A percentile compares a stretch with the other conserved stretches of the same genome.
phyloP scores from a whole-genome alignment of 192 early-diverging fungal genomes.

The Phycomyces blakesleeanus region DNA sequence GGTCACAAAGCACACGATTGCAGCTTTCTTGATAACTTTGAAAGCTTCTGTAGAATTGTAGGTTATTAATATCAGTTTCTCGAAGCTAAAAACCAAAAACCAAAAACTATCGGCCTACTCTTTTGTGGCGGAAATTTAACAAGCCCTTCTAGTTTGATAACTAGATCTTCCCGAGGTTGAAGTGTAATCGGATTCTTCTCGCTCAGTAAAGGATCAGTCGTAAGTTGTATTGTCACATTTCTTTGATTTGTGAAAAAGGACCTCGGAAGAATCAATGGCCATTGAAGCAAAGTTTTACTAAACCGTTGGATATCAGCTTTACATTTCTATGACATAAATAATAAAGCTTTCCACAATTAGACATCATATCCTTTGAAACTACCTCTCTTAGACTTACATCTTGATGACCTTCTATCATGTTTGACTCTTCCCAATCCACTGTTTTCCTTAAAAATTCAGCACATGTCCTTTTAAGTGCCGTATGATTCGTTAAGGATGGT shows the following conservation, averaged over 20 bases:
- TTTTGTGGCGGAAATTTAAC: slow-evolving; percentile 1
- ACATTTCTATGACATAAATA: slow-evolving; percentile 1
- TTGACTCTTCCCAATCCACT: slow-evolving; percentile 14
- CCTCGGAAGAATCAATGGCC: slow-evolving; percentile 17
- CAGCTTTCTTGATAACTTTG: slow-evolving; percentile 10
- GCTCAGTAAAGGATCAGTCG: slow-evolving; percentile 14
- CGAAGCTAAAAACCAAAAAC: neutral
- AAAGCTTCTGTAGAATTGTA: neutral
- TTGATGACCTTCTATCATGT: slow-evolving; percentile 4
- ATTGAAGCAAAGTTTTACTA: neutral
- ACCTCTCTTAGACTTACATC: slow-evolving; percentile 3
- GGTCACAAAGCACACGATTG: slow-evolving; percentile 21
- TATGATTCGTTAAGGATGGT: neutral
- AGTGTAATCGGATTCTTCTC: slow-evolving; percentile 15
- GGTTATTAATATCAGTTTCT: too few species aligned
- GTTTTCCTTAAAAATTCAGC: slow-evolving; percentile 6
- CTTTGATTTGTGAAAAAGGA: slow-evolving; percentile 17
- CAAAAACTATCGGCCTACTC: neutral
- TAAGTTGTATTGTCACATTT: slow-evolving; percentile 22
- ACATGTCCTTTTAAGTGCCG: neutral
- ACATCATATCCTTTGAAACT: neutral
- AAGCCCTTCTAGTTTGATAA: slow-evolving; percentile 25
- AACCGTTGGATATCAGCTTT: slow-evolving; percentile 7
- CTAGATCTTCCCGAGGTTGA: slow-evolving; percentile 14
- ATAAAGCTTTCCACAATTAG: neutral